phyloP scores from a whole-genome alignment of 2,329 filamentous ascomycete genomes.

The Ophiostoma montium region DNA sequence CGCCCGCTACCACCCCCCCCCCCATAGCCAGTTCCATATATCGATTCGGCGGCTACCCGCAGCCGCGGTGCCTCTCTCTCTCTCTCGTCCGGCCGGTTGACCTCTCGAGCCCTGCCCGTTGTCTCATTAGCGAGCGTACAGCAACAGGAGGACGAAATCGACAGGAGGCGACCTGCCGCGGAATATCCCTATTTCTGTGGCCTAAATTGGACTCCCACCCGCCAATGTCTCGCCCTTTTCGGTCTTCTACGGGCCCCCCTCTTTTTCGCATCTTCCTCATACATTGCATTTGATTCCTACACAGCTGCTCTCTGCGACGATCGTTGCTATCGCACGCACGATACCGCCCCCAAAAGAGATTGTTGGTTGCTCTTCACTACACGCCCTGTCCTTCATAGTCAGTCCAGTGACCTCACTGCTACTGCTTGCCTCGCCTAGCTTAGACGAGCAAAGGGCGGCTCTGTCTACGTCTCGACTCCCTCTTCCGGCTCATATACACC shows the following conservation, averaged over 20 bases:
- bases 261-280: neutral
- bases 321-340: neutral
- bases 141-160: neutral
- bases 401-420: no score
- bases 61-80: slow-evolving; percentile 1
- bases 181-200: neutral
- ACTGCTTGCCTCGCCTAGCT: no score
- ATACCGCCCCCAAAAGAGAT: no score
- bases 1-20: neutral
- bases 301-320: neutral
- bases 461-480: no score
- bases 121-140: slow-evolving; percentile 3
- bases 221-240: neutral
- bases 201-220: neutral
- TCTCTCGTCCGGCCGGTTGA: slow-evolving; percentile 4
- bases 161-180: slow-evolving; percentile 1
- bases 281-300: neutral
- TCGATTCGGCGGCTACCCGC: slow-evolving; percentile 2
- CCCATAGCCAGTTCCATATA: neutral
- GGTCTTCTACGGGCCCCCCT: neutral
- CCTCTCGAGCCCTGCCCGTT: slow-evolving; percentile 1
- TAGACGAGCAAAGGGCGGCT: no score
- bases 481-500: no score
- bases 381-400: no score
- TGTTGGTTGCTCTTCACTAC: no score